Base-by-base conservation (phyloP, 805 yeast genomes). In the Tetrapisispora iriomotensis region DNA sequence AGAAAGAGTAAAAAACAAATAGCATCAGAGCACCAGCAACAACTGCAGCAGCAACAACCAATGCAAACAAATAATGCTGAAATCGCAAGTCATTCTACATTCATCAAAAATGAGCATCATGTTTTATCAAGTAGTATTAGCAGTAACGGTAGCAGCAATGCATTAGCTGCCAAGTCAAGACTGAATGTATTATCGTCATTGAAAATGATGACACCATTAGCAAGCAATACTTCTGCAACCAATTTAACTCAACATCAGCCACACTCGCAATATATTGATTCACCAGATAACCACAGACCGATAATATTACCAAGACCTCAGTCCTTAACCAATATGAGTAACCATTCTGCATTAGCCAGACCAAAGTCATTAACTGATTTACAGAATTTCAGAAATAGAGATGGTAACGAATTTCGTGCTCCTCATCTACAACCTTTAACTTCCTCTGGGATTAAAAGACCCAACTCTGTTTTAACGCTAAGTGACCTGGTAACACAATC, bases 171-270 rank as follows among this genome's bases (percentile, higher is more conserved):
- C 36, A 46, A 51, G 36, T 29, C 42, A 19, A 45, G 58, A 21
- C 44, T 66, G 15, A 64, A 58, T 44, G 67, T 71, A 1, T 48
- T 71, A 18, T 64, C 74, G 0, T 70, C 82, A 3, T 56, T 79
- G 39, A 82, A 77, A 52, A 66, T 78, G 51, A 74, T 77, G 79
- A 77, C 82, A 0, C 82, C 81, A 7, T 51, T 75, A 21, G 55
- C 67, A 40, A 50, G 44, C 40, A 27, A 41, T 14, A 42, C 29
- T n/a, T 15, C 35, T 2, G 36, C 36, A 15, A 35, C 28, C 4
- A 39, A 37, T 36, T 37, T 43, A 30, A 47, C 43, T 36, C n/a
- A n/a, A 12, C 45, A 45, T 10, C 28, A 33, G 22, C 29, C 43
- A 1, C 43, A 43, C 4, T 41, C 51, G 13, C 37, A 37, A 15